phyloP scores from a whole-genome alignment of 345 rosid species.

The Gossypium ekmanianum region DNA sequence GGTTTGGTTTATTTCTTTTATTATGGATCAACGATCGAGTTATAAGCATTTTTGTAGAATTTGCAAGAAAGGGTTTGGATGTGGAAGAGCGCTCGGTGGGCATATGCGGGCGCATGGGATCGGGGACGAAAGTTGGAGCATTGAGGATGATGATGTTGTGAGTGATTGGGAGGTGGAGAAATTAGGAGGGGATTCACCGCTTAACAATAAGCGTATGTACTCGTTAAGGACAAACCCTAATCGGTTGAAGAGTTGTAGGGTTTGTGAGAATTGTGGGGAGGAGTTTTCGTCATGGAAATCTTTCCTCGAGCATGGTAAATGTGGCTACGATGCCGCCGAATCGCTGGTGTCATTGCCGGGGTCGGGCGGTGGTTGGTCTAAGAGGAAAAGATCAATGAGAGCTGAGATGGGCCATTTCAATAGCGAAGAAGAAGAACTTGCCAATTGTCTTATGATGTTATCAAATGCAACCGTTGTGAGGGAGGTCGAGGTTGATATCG shows the following conservation, averaged over 20 bases:
- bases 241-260: slow-evolving; percentile 41
- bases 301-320: slow-evolving; percentile 67
- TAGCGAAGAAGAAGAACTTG: slow-evolving; percentile 91
- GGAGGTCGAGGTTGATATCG: too few species aligned
- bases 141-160: slow-evolving; percentile 51
- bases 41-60: slow-evolving; percentile 60
- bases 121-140: slow-evolving; percentile 41
- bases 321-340: slow-evolving; percentile 36
- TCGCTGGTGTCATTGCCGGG: slow-evolving; percentile 36
- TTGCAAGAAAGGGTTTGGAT: slow-evolving; percentile 22
- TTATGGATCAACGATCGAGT: slow-evolving; percentile 47
- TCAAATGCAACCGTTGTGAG: slow-evolving; percentile 44
- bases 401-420: slow-evolving; percentile 38
- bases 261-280: slow-evolving; percentile 39
- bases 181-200: slow-evolving; percentile 20
- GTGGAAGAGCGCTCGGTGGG: background rate
- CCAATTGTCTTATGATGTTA: slow-evolving; percentile 83
- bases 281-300: slow-evolving; percentile 77
- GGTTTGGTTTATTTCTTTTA: slow-evolving; percentile 39
- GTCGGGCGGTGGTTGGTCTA: slow-evolving; percentile 41
- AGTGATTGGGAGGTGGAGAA: slow-evolving; percentile 52
- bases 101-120: slow-evolving; percentile 45
- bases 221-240: slow-evolving; percentile 61
- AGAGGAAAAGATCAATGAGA: slow-evolving; percentile 58
- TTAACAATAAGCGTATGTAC: slow-evolving; percentile 53